Evolutionary conservation across 1,139 yeast genomes (phyloP).

Genomic region (Debaryomyces robertsiae): DNA sequence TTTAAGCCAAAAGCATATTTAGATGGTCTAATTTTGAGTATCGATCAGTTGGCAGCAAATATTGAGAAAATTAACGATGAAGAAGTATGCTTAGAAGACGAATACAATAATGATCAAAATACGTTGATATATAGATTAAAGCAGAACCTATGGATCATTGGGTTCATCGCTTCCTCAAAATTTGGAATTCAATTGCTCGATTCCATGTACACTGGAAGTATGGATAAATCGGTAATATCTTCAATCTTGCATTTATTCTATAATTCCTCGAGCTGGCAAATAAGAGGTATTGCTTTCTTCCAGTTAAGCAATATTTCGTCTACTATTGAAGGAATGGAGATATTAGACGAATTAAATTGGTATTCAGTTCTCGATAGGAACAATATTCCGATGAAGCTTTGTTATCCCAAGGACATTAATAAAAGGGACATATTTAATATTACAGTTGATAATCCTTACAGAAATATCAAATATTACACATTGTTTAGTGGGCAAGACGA

Average conservation of each 20-base stretch:
- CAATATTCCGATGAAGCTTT: slow-evolving; percentile 56
- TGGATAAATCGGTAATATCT: slow-evolving; percentile 56
- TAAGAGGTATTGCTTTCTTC: slow-evolving; percentile 77
- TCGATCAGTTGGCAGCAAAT: slow-evolving; percentile 20
- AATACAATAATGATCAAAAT: background rate
- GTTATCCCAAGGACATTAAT: slow-evolving; percentile 46
- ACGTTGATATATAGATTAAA: slow-evolving; percentile 39
- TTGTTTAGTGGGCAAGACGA: slow-evolving; percentile 24
- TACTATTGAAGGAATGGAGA: slow-evolving; percentile 79
- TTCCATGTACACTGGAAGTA: slow-evolving; percentile 45
- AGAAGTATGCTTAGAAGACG: slow-evolving; percentile 9
- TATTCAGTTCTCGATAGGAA: slow-evolving; percentile 55
- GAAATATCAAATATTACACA: slow-evolving; percentile 33
- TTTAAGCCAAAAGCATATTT: slow-evolving; percentile 29
- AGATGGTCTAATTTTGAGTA: slow-evolving; percentile 27
- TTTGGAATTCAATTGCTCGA: slow-evolving; percentile 71
- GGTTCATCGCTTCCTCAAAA: slow-evolving; percentile 72
- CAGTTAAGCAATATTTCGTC: slow-evolving; percentile 74
- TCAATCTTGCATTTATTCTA: slow-evolving; percentile 47
- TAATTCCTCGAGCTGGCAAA: slow-evolving; percentile 58
- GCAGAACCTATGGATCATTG: slow-evolving; percentile 85
- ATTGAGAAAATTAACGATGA: slow-evolving; percentile 4
- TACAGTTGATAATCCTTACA: slow-evolving; percentile 33
- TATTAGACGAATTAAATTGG: slow-evolving; percentile 86
- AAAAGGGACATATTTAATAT: slow-evolving; percentile 25